Conservation (phyloP, 1,284 basidiomycete genomes). For the Ceratobasidium sp. region DNA sequence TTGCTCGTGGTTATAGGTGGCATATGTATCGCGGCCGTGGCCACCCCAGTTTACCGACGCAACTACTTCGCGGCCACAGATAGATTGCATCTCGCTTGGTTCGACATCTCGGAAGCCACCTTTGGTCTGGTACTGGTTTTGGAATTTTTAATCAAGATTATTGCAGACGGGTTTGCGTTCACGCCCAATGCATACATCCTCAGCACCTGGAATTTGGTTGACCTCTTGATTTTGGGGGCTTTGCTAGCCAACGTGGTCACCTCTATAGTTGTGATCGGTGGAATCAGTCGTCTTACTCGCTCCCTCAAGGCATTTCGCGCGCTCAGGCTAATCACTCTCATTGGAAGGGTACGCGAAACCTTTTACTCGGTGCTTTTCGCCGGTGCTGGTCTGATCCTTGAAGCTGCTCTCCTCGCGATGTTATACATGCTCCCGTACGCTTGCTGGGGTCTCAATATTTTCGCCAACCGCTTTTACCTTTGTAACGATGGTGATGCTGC, state of each 20-base stretch:
- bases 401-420: slow-evolving; percentile 92
- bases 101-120: slow-evolving; percentile 81
- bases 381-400: slow-evolving; percentile 86
- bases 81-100: slow-evolving; percentile 80
- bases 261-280: slow-evolving; percentile 80
- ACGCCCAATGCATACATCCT: slow-evolving; percentile 94
- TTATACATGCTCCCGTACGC: slow-evolving; percentile 98
- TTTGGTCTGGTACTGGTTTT: slow-evolving; percentile 82
- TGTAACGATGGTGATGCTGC: slow-evolving; percentile 81
- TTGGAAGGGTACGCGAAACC: slow-evolving; percentile 86
- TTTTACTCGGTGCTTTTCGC: slow-evolving; percentile 93
- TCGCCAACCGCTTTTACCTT: slow-evolving; percentile 82
- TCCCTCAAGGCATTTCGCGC: slow-evolving; percentile 91
- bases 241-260: slow-evolving; percentile 85
- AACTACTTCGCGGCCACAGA: slow-evolving; percentile 75
- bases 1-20: slow-evolving; percentile 84
- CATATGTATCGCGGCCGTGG: slow-evolving; percentile 85
- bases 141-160: slow-evolving; percentile 91
- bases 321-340: slow-evolving; percentile 89
- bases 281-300: slow-evolving; percentile 83
- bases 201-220: slow-evolving; percentile 92
- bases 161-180: slow-evolving; percentile 93
- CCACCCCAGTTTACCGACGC: slow-evolving; percentile 87
- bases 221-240: slow-evolving; percentile 87
- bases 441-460: slow-evolving; percentile 96